phyloP scores from a whole-genome alignment of 257 asterid genomes.

The Fraxinus pennsylvanica region DNA sequence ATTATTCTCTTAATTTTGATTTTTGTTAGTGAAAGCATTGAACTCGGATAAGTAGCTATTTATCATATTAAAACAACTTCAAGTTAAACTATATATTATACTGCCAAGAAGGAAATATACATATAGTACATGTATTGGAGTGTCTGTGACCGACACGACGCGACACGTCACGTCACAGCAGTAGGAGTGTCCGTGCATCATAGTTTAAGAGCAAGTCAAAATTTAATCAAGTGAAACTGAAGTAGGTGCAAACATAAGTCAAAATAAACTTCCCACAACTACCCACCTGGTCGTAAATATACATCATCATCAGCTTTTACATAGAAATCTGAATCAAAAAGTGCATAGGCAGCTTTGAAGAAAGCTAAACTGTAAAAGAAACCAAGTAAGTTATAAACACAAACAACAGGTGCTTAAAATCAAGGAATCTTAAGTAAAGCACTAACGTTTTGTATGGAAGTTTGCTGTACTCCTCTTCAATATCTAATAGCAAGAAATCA shows the following conservation, averaged over 20 bases:
- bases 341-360: slow-evolving; percentile 97
- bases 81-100: no score
- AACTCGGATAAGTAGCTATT: no score
- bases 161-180: no score
- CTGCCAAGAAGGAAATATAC: no score
- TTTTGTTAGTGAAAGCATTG: no score
- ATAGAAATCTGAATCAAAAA: slow-evolving; percentile 85
- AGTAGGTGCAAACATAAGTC: background rate
- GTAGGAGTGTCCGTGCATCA: no score
- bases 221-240: slow-evolving; percentile 12
- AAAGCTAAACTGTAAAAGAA: slow-evolving; percentile 69
- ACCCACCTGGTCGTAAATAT: slow-evolving; percentile 87
- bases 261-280: slow-evolving; percentile 20
- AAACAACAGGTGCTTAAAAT: slow-evolving; percentile 20
- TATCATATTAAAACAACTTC: no score
- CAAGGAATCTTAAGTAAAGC: slow-evolving; percentile 25
- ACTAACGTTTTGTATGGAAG: slow-evolving; percentile 99
- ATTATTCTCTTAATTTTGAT: no score
- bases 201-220: slow-evolving; percentile 6
- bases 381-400: slow-evolving; percentile 32
- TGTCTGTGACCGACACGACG: no score
- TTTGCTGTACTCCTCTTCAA: slow-evolving; percentile 98
- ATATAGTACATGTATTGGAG: no score
- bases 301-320: slow-evolving; percentile 99
- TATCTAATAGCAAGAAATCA: slow-evolving; percentile 86